These are phyloP conservation scores for Colletotrichum siamense DNA, from an alignment of 2,329 filamentous ascomycete species.

Conservation along the genomic window DNA sequence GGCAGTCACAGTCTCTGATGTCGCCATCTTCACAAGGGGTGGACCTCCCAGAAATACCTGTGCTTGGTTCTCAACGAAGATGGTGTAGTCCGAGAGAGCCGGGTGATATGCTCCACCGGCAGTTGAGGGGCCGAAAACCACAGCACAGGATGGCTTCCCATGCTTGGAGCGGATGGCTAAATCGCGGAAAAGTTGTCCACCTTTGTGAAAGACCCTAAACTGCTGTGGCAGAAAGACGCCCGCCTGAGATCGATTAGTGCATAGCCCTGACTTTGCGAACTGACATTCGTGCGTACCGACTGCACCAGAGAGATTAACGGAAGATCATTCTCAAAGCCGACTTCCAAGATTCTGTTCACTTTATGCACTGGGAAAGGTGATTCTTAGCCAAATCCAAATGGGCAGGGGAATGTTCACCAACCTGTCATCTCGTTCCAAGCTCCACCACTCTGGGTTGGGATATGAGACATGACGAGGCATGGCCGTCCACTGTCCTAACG, in stretches of 20 bases:
- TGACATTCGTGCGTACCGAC: neutral
- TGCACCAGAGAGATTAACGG: neutral
- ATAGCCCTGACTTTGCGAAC: neutral
- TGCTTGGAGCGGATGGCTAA: neutral
- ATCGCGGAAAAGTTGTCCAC: neutral
- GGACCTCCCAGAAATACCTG: neutral
- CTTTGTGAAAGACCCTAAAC: neutral
- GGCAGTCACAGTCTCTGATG: neutral
- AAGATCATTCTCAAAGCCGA: neutral
- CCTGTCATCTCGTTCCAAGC: neutral
- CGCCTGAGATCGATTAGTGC: rapidly evolving
- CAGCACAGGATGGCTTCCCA: neutral
- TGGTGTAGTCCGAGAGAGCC: neutral
- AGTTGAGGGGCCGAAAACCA: neutral
- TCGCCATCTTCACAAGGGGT: neutral
- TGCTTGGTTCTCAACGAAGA: neutral
- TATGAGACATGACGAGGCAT: neutral
- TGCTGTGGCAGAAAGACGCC: neutral
- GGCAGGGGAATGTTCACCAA: rapidly evolving
- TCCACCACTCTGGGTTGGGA: neutral
- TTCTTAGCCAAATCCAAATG: neutral
- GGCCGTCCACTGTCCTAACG: neutral
- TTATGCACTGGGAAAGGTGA: neutral
- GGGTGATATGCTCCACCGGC: neutral
- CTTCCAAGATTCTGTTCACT: neutral